Percentiles rank a stretch among this genome's conserved stretches.
Evolutionary conservation across 1,139 yeast species (phyloP).

Genomic region (Geotrichum bryndzae): DNA sequence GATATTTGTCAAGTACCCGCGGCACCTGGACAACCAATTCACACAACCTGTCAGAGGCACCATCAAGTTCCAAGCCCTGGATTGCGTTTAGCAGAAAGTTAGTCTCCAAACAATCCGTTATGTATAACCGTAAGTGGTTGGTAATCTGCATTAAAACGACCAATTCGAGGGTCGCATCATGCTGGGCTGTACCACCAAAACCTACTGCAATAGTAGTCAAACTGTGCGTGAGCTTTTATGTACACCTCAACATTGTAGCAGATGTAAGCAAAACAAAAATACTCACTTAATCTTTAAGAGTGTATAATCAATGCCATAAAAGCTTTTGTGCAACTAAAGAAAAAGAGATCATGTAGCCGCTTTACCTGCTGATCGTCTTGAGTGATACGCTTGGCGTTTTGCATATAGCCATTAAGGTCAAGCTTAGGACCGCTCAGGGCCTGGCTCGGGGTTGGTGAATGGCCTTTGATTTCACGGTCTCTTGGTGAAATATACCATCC

Average conservation of each 20-base stretch:
- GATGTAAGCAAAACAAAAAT: background rate
- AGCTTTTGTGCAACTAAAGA: constrained; percentile 31
- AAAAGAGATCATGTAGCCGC: constrained; percentile 22
- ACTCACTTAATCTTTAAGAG: constrained; percentile 42
- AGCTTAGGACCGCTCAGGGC: background rate
- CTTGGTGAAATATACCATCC: background rate
- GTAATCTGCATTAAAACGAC: constrained; percentile 55
- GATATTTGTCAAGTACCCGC: constrained; percentile 41
- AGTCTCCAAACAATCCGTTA: constrained; percentile 59
- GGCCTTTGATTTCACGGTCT: background rate
- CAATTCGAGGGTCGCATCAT: constrained; percentile 51
- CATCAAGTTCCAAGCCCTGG: constrained; percentile 46
- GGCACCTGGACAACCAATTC: constrained; percentile 42
- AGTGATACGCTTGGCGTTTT: constrained; percentile 5
- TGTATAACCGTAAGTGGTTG: constrained; percentile 51
- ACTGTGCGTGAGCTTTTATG: background rate
- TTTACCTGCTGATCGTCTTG: constrained; percentile 21
- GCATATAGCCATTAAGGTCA: background rate
- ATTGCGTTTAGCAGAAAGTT: constrained; percentile 51
- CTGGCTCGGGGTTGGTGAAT: background rate
- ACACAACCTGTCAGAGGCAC: constrained; percentile 64
- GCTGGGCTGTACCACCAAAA: constrained; percentile 41
- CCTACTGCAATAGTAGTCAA: no score
- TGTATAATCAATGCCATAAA: constrained; percentile 54
- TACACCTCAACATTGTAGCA: background rate